Evolutionary conservation across 768 basidiomycete species (phyloP), one percentile per base, ranked within the genome.

Genomic region (Boletus pseudopeckii): DNA sequence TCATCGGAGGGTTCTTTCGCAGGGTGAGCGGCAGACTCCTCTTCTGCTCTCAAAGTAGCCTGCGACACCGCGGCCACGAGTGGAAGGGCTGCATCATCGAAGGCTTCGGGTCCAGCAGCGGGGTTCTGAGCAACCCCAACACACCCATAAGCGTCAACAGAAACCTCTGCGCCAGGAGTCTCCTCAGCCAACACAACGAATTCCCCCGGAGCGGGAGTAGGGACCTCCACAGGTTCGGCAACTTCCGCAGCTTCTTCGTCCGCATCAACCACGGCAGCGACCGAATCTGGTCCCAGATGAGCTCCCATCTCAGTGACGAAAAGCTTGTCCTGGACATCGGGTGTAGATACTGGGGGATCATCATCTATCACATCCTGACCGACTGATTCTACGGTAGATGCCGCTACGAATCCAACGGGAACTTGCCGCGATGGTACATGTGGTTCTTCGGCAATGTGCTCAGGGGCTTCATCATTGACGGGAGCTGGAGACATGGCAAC

Each of bases 171-270:
- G 6, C 52, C 24, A 46, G 56, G 53, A 8, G 62, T 65, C 45
- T 61, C 64, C 26, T 56, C 56, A 17, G 54, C 56, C 14, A 67
- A 22, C 3, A 42, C 28, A 42, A 55, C 46, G 22, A 10, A 41
- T 47, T 58, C 62, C 24, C 56, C 58, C 24, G 56, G 47, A 17
- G 44, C 43, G 30, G 62, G 54, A 11, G 59, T 64, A 37, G 50
- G 40, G 46, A 54, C 46, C 36, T 51, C 64, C 59, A 26, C 28
- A 24, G 0, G 30, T 37, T 56, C 56, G 59, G 47, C 20, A 55
- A 54, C 18, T 24, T 24, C 60, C 54, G 42, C 15, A 15, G 9
- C 54, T 54, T 60, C 64, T 45, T 53, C 54, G 42, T 10, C 32
- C 32, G 20, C 58, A 50, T 54, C 45, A 32, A 15, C 45, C 30